A percentile compares a stretch with the other conserved stretches of the same genome.
phyloP scores from a whole-genome alignment of 192 early-diverging fungal species.

The Umbelopsis ramanniana region DNA sequence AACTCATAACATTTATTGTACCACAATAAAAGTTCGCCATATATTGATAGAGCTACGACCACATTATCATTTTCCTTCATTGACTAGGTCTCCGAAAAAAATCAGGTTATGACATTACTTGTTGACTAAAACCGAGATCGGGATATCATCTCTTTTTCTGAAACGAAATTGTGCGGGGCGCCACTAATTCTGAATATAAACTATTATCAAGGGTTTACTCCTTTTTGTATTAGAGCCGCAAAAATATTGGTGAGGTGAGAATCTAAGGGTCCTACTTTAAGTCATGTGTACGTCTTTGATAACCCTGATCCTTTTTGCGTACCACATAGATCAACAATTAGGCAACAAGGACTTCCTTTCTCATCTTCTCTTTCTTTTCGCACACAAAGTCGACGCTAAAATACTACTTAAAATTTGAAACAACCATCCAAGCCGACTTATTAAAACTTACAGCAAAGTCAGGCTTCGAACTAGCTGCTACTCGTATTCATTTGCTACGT shows the following conservation, averaged over 20 bases:
- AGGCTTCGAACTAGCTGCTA: background rate
- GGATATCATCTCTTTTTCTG: conserved; percentile 16
- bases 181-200: conserved; percentile 22
- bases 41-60: background rate
- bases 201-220: conserved; percentile 2
- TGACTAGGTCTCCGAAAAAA: background rate
- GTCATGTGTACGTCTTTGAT: conserved; percentile 11
- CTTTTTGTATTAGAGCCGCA: conserved; percentile 17
- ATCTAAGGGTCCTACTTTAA: conserved; percentile 12
- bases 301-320: conserved; percentile 3
- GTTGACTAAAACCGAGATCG: conserved; percentile 5
- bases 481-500: background rate
- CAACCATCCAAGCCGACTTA: too few species aligned
- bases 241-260: background rate
- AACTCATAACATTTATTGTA: conserved; percentile 4
- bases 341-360: conserved; percentile 9
- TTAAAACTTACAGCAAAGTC: background rate
- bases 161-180: conserved; percentile 2
- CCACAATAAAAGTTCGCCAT: background rate
- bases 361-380: conserved; percentile 1
- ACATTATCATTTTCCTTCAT: conserved; percentile 9
- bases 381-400: background rate
- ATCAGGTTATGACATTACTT: background rate
- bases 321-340: background rate
- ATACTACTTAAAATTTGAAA: background rate